Base-by-base conservation (phyloP, 495 filamentous ascomycete genomes). In the Ramalina intermedia region DNA sequence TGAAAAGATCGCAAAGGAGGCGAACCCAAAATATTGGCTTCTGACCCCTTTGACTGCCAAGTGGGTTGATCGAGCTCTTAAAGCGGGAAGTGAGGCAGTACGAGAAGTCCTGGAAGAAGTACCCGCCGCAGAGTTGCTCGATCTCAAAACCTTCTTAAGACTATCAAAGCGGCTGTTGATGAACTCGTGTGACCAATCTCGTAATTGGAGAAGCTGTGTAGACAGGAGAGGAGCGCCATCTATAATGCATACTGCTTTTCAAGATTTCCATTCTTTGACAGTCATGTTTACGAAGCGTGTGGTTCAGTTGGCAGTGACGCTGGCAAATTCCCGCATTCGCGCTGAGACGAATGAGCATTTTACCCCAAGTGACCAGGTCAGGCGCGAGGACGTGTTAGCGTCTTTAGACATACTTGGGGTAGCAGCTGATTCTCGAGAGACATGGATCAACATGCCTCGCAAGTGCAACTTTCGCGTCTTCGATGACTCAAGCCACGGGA, bases 111-210 rank as follows among this genome's bases (percentile, higher is more conserved):
- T 54, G 27, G 58, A 64, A 27, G 60, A 68, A 6, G 56, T 70
- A 9, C 72, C 73, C 13, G 68, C 75, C 33, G 69, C 76, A 1
- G 64, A 69, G 46, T 53, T 94, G 0, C 73, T 94, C 24, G 60
- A 69, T 35, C 53, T 81, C 6, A 61, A 64, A 16, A 70, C 61
- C 8, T 89, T 82, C 80, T 64, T 91, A 5, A 53, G 63, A 14
- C 64, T 94, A 5, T 82, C 84, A 0, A 66, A 70, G 20, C 67
- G 68, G 4, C 37, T 90, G 1, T 91, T 93, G 57, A 93, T 94
- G 88, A 90, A 91, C 60, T 72, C 75, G 4, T 64, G 68, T 2
- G 64, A 73, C 33, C 49, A 58, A 41, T 75, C 81, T 37, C 70
- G 79, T 42, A 87, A 87, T 55, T 94, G 84, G 84, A 65, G 58